These are phyloP conservation scores for Candida morakotiae DNA, from an alignment of 805 yeast species.

Conservation along the genomic window DNA sequence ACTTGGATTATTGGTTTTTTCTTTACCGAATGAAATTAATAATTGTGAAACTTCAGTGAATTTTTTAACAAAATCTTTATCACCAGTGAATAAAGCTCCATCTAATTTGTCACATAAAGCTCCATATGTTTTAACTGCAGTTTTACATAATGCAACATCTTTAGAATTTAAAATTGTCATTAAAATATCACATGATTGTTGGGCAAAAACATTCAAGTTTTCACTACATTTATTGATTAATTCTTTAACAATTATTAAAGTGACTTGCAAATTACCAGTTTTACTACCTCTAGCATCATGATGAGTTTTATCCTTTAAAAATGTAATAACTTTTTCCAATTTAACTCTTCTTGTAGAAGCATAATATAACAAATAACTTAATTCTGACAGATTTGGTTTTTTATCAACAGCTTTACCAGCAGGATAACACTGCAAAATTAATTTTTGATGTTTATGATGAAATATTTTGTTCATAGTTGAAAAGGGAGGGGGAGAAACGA, in stretches of 20 bases:
- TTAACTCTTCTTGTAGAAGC: constrained; percentile 88
- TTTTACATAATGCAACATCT: constrained; percentile 61
- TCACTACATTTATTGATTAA: constrained; percentile 75
- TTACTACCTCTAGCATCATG: constrained; percentile 56
- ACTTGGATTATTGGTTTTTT: constrained; percentile 20
- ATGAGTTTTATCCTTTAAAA: constrained; percentile 57
- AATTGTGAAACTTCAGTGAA: constrained; percentile 34
- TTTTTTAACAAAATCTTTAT: constrained; percentile 48
- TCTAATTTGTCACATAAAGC: constrained; percentile 47
- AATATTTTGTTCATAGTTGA: constrained; percentile 25
- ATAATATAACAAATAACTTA: constrained; percentile 82
- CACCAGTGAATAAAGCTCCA: constrained; percentile 62
- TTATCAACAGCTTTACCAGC: constrained; percentile 83
- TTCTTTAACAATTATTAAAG: constrained; percentile 64
- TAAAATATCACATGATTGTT: constrained; percentile 60
- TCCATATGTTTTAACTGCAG: constrained; percentile 44
- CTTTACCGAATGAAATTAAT: constrained; percentile 16
- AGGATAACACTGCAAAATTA: constrained; percentile 90
- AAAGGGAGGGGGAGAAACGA: not conserved
- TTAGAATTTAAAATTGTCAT: constrained; percentile 44
- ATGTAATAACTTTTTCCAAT: constrained; percentile 77
- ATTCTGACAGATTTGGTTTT: constrained; percentile 88
- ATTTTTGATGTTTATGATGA: constrained; percentile 82
- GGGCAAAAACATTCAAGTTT: constrained; percentile 79
- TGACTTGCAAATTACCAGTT: constrained; percentile 79